phyloP scores from a whole-genome alignment of 768 basidiomycete genomes.

The Chalciporus sphaerocephalus region DNA sequence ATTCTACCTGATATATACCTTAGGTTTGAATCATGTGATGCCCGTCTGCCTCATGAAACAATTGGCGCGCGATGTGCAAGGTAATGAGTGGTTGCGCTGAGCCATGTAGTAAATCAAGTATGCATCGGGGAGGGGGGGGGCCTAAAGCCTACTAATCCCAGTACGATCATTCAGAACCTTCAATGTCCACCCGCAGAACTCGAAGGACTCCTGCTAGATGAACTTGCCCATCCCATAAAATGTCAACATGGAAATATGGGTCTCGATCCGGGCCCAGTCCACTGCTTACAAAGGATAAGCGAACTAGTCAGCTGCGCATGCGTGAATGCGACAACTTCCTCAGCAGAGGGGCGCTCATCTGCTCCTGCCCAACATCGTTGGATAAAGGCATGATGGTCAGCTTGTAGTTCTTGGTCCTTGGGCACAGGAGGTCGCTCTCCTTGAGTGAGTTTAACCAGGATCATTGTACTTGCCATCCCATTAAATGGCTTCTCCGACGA shows the following conservation, averaged over 20 bases:
- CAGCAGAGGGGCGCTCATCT: neutral
- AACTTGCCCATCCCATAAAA: neutral
- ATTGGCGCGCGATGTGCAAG: too few species aligned
- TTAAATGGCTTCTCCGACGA: neutral
- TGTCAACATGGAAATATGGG: neutral
- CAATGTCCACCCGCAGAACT: too few species aligned
- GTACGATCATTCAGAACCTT: too few species aligned
- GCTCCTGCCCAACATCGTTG: conserved; percentile 4
- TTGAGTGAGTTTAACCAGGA: neutral
- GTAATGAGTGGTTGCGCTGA: too few species aligned
- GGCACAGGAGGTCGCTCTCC: neutral
- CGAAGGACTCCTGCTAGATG: too few species aligned
- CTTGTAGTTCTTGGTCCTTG: neutral
- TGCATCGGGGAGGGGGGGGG: too few species aligned
- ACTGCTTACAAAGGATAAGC: neutral
- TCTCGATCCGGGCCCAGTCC: neutral
- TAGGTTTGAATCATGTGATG: neutral
- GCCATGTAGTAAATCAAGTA: too few species aligned
- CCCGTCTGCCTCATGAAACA: neutral
- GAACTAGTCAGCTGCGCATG: neutral
- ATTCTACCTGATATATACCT: too few species aligned
- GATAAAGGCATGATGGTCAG: neutral
- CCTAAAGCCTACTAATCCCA: too few species aligned
- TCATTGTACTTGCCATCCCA: conserved; percentile 1
- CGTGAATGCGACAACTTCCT: neutral